Percentiles rank a stretch among this genome's conserved stretches.
phyloP scores from a whole-genome alignment of 179 eudicot species.

The Heliamphora pulchella region DNA sequence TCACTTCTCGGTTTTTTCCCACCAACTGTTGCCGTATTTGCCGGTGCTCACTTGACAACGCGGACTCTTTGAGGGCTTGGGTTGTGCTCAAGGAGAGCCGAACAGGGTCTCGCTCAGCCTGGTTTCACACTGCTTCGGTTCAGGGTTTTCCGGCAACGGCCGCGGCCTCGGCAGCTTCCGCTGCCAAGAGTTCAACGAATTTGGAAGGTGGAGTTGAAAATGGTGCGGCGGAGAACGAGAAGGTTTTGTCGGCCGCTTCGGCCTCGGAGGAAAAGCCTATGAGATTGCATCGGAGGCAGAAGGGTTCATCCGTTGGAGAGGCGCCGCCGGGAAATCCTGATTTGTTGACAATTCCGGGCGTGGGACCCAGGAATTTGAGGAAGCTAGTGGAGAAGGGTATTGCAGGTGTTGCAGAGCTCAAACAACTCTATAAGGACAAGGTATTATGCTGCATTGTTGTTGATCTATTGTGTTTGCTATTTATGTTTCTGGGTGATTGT shows the following conservation, averaged over 20 bases:
- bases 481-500: background rate
- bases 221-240: constrained; percentile 9
- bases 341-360: constrained; percentile 80
- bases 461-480: background rate
- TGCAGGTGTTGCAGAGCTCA: constrained; percentile 72
- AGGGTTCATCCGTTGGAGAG: constrained; percentile 19
- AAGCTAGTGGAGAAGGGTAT: constrained; percentile 81
- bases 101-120: constrained; percentile 34
- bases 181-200: constrained; percentile 7
- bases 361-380: constrained; percentile 87
- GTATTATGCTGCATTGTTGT: constrained; percentile 19
- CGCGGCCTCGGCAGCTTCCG: background rate
- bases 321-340: constrained; percentile 38
- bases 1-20: background rate
- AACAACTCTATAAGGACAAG: constrained; percentile 74
- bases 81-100: constrained; percentile 30
- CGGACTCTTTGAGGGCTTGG: constrained; percentile 36
- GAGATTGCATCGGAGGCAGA: constrained; percentile 45
- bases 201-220: constrained; percentile 15
- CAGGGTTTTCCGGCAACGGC: constrained; percentile 12
- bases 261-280: constrained; percentile 8
- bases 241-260: background rate
- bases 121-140: constrained; percentile 28
- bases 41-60: constrained; percentile 25
- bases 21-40: constrained; percentile 29